A percentile compares a stretch with the other conserved stretches of the same genome.
Conservation (phyloP, 2,329 filamentous ascomycete species). For the Helotiales sp. region DNA sequence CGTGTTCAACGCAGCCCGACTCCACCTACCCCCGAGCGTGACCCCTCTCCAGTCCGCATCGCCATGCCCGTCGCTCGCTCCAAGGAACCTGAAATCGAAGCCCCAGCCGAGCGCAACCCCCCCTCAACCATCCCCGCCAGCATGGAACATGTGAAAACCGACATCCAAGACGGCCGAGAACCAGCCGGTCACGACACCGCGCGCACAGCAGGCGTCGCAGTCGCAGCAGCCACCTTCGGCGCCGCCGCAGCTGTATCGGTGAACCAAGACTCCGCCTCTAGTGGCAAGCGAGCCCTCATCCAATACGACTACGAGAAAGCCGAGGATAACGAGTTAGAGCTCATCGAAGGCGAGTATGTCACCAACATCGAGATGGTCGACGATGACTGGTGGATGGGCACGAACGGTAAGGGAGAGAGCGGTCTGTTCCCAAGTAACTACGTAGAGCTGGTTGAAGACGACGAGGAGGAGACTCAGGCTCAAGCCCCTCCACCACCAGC, state of each 20-base stretch:
- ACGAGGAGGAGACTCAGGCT: slow-evolving; percentile 46
- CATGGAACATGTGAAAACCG: slow-evolving; percentile 65
- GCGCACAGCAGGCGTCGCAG: slow-evolving; percentile 63
- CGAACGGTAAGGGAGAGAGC: slow-evolving; percentile 80
- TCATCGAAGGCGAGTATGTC: slow-evolving; percentile 86
- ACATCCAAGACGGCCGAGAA: slow-evolving; percentile 69
- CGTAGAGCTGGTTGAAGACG: slow-evolving; percentile 79
- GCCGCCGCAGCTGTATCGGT: slow-evolving; percentile 46
- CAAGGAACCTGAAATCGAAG: slow-evolving; percentile 56
- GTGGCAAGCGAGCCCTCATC: slow-evolving; percentile 75
- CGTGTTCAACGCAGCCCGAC: slow-evolving; percentile 44
- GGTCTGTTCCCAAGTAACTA: slow-evolving; percentile 98
- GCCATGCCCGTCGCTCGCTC: slow-evolving; percentile 82
- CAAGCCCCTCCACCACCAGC: slow-evolving; percentile 37
- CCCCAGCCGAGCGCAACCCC: slow-evolving; percentile 53
- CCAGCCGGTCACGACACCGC: slow-evolving; percentile 62
- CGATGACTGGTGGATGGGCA: slow-evolving; percentile 98
- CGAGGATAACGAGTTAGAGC: slow-evolving; percentile 94
- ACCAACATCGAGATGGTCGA: slow-evolving; percentile 97
- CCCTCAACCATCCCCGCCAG: slow-evolving; percentile 68
- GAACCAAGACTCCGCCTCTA: slow-evolving; percentile 52
- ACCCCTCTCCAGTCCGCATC: slow-evolving; percentile 79
- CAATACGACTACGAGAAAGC: slow-evolving; percentile 98
- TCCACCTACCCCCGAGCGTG: slow-evolving; percentile 53
- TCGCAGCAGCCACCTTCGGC: slow-evolving; percentile 54